Percentiles rank a stretch among this genome's conserved stretches.
phyloP scores from a whole-genome alignment of 768 basidiomycete species.

The Kwoniella newhampshirensis region DNA sequence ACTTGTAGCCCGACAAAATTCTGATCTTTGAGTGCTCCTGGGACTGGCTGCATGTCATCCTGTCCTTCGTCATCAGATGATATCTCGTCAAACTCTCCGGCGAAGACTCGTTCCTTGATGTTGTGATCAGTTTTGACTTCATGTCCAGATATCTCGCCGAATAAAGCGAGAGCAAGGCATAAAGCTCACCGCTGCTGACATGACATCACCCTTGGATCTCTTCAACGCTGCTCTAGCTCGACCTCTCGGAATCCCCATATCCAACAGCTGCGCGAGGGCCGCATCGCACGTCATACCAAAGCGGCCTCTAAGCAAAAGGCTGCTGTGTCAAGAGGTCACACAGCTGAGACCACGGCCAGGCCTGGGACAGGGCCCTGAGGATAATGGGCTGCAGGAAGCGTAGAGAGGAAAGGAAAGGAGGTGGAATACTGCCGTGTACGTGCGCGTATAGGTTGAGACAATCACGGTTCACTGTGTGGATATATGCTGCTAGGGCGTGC shows the following conservation, averaged over 20 bases:
- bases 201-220: conserved; percentile 75
- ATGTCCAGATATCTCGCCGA: no score
- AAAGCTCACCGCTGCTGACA: conserved; percentile 73
- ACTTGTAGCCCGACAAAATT: no score
- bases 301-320: no score
- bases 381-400: no score
- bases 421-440: no score
- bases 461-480: no score
- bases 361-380: no score
- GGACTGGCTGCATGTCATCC: not conserved
- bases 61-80: conserved; percentile 55
- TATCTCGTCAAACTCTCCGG: conserved; percentile 75
- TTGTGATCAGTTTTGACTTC: conserved; percentile 10
- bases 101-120: conserved; percentile 47
- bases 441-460: no score
- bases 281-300: conserved; percentile 24
- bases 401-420: no score
- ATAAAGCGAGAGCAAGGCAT: not conserved
- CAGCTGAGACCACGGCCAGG: no score
- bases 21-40: not conserved
- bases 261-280: conserved; percentile 33
- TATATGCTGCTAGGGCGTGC: no score
- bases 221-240: conserved; percentile 81
- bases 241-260: conserved; percentile 70
- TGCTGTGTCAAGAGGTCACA: no score